Percentiles rank a stretch among this genome's conserved stretches.
Conservation (phyloP, 2,329 filamentous ascomycete genomes). For the Dryadomyces sulphureus region DNA sequence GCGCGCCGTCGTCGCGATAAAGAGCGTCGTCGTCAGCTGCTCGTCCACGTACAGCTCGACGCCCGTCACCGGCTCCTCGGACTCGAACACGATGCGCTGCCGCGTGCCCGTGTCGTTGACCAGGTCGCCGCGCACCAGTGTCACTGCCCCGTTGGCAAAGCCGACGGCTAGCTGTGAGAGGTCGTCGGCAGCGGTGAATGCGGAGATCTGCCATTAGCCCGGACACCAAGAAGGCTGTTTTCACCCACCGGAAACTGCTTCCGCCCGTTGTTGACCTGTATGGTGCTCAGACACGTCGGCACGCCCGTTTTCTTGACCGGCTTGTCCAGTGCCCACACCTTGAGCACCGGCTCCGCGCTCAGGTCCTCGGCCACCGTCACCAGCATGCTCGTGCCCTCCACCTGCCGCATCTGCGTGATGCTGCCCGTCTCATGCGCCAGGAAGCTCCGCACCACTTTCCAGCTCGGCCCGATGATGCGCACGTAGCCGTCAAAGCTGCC, state of each 20-base stretch:
- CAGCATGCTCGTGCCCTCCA: constrained; percentile 73
- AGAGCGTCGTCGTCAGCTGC: constrained; percentile 62
- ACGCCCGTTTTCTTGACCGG: constrained; percentile 84
- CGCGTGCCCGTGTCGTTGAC: constrained; percentile 90
- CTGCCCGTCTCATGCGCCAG: constrained; percentile 67
- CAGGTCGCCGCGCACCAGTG: constrained; percentile 81
- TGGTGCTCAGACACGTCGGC: constrained; percentile 74
- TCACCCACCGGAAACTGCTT: constrained; percentile 73
- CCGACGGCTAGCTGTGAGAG: constrained; percentile 87
- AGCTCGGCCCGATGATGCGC: constrained; percentile 72
- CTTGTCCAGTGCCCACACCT: constrained; percentile 96
- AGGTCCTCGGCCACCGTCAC: constrained; percentile 82
- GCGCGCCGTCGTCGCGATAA: constrained; percentile 79
- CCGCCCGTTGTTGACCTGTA: constrained; percentile 76
- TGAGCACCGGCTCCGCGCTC: constrained; percentile 72
- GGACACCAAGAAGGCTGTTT: background rate
- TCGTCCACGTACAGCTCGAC: constrained; percentile 57
- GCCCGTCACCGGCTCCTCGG: constrained; percentile 88
- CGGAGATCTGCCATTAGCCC: constrained; percentile 49
- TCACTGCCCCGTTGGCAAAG: constrained; percentile 90
- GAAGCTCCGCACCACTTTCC: constrained; percentile 79
- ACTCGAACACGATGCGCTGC: constrained; percentile 90
- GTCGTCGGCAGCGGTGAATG: constrained; percentile 76
- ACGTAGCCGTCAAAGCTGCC: constrained; percentile 76
- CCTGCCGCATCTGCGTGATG: constrained; percentile 84